Evolutionary conservation across 129 eudicot genomes (phyloP).

Genomic region (Ambrosia artemisiifolia): DNA sequence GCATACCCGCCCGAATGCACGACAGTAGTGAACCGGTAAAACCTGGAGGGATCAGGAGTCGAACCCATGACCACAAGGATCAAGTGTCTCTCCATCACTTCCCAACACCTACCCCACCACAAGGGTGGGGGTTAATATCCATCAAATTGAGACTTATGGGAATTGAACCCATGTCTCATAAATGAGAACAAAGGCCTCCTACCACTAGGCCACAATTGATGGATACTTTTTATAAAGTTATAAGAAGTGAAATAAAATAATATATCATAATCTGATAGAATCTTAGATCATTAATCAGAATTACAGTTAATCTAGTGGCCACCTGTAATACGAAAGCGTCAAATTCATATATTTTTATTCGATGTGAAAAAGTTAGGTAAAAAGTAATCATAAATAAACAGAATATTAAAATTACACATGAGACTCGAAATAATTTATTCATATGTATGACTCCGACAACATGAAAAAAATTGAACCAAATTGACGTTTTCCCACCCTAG

Average conservation of each 20-base stretch:
- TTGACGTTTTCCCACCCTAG: constrained; percentile 9
- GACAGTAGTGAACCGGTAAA: too few relatives aligned
- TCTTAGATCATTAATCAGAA: neutral
- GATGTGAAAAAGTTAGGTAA: neutral
- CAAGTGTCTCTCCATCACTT: too few relatives aligned
- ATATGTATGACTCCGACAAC: constrained; percentile 7
- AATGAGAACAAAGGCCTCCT: too few relatives aligned
- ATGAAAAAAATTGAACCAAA: neutral
- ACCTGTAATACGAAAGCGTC: neutral
- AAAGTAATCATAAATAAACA: constrained; percentile 4
- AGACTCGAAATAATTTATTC: neutral
- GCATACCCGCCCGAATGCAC: too few relatives aligned
- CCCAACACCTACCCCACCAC: too few relatives aligned
- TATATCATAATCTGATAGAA: neutral
- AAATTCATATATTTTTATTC: neutral
- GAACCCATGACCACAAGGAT: too few relatives aligned
- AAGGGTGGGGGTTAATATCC: too few relatives aligned
- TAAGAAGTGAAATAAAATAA: neutral
- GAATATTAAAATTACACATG: neutral
- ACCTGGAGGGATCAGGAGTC: too few relatives aligned
- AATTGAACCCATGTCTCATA: too few relatives aligned
- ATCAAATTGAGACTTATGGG: too few relatives aligned
- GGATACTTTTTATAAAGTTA: too few relatives aligned
- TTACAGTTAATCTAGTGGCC: neutral
- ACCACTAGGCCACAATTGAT: too few relatives aligned